These are phyloP conservation scores for Trichosporon faecale DNA, from an alignment of 1,284 basidiomycete species.

Conservation along the genomic window DNA sequence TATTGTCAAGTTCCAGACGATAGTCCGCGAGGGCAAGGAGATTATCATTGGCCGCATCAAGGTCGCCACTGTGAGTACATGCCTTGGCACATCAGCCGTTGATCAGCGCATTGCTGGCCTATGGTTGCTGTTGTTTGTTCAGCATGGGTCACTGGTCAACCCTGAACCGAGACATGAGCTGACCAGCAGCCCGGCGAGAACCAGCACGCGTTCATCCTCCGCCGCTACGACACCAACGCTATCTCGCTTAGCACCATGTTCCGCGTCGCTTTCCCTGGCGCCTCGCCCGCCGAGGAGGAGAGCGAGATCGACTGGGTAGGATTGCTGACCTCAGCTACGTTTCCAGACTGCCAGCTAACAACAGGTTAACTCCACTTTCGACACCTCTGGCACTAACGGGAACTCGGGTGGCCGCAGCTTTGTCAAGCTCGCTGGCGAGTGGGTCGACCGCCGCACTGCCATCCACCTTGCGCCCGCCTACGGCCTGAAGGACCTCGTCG, in stretches of 20 bases:
- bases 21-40: conserved; percentile 73
- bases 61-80: conserved; percentile 72
- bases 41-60: conserved; percentile 90
- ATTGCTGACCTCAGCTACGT: not conserved
- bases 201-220: conserved; percentile 84
- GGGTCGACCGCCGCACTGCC: conserved; percentile 72
- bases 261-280: conserved; percentile 88
- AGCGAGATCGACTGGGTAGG: conserved; percentile 73
- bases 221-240: conserved; percentile 92
- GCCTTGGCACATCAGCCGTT: not conserved
- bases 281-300: conserved; percentile 74
- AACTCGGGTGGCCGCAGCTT: conserved; percentile 57
- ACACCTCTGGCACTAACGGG: conserved; percentile 78
- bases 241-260: conserved; percentile 97
- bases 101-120: not conserved
- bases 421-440: conserved; percentile 80
- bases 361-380: conserved; percentile 59
- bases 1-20: conserved; percentile 75
- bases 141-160: conserved; percentile 6
- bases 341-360: not conserved
- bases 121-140: not conserved
- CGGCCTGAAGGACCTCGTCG: conserved; percentile 57
- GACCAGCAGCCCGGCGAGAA: conserved; percentile 26
- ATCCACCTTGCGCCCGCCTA: conserved; percentile 56
- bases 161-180: not conserved